Conservation (phyloP, 2,329 filamentous ascomycete genomes). For the Westerdykella ornata region DNA sequence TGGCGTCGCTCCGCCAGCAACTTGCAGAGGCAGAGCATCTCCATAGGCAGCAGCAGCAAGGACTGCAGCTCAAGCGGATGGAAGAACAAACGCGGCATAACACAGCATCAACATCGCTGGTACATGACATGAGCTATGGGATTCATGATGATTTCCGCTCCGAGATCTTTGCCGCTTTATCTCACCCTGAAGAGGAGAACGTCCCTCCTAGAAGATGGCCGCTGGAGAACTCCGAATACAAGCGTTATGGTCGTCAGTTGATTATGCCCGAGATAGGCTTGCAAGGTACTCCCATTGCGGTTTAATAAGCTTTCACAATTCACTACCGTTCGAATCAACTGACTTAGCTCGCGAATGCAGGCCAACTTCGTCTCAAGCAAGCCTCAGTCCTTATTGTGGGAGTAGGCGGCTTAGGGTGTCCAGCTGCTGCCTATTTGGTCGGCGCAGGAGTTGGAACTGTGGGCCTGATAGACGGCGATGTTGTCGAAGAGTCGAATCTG, state of each 20-base stretch:
- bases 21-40: slow-evolving; percentile 39
- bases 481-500: slow-evolving; percentile 81
- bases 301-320: not conserved
- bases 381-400: slow-evolving; percentile 75
- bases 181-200: slow-evolving; percentile 12
- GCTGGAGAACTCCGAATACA: slow-evolving; percentile 65
- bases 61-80: too few species aligned
- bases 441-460: slow-evolving; percentile 80
- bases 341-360: slow-evolving; percentile 40
- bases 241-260: slow-evolving; percentile 82
- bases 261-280: slow-evolving; percentile 78
- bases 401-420: slow-evolving; percentile 83
- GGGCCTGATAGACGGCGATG: slow-evolving; percentile 80
- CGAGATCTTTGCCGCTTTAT: slow-evolving; percentile 37
- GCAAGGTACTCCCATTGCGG: slow-evolving; percentile 48
- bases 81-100: slow-evolving; percentile 13
- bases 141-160: slow-evolving; percentile 40
- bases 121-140: slow-evolving; percentile 37
- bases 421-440: slow-evolving; percentile 85
- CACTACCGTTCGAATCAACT: not conserved
- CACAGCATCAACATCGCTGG: slow-evolving; percentile 22
- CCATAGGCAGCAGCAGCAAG: slow-evolving; percentile 18
- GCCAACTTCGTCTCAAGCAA: slow-evolving; percentile 66
- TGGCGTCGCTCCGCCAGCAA: slow-evolving; percentile 37
- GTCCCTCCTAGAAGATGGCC: slow-evolving; percentile 51